A percentile compares a stretch with the other conserved stretches of the same genome.
These are phyloP conservation scores for Tetraselmis chui DNA, from an alignment of 139 green algal species.

Conservation along the genomic window DNA sequence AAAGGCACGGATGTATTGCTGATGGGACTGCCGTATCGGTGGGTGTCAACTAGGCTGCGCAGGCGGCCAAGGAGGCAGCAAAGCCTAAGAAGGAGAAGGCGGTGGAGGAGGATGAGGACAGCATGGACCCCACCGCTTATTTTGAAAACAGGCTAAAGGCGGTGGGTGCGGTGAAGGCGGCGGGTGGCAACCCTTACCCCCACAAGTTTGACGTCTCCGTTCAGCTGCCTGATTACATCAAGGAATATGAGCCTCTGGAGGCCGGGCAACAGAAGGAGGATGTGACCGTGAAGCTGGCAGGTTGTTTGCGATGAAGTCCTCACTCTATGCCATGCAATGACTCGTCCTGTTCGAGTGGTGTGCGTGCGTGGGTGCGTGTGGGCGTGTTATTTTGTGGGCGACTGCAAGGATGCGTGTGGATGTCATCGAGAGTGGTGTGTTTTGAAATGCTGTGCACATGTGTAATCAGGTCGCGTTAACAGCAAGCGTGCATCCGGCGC, in stretches of 20 bases:
- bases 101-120: conserved; percentile 58
- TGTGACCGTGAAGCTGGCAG: conserved; percentile 43
- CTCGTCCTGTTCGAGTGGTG: no score
- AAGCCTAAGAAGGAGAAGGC: conserved; percentile 43
- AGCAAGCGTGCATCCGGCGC: conserved; percentile 76
- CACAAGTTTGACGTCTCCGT: conserved; percentile 91
- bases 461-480: conserved; percentile 78
- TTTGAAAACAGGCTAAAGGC: conserved; percentile 76
- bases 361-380: no score
- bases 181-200: conserved; percentile 89
- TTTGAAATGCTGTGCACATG: no score
- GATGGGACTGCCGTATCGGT: no score
- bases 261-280: conserved; percentile 54
- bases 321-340: no score
- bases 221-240: conserved; percentile 70
- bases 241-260: conserved; percentile 62
- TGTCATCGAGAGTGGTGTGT: no score
- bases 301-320: no score
- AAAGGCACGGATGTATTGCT: no score
- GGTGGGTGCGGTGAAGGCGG: conserved; percentile 64
- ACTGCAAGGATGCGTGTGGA: no score
- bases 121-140: conserved; percentile 82
- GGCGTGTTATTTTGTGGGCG: no score
- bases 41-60: conserved; percentile 35
- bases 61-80: conserved; percentile 36